Evolutionary conservation across 768 basidiomycete genomes (phyloP).

Genomic region (Suillus tomentosus): DNA sequence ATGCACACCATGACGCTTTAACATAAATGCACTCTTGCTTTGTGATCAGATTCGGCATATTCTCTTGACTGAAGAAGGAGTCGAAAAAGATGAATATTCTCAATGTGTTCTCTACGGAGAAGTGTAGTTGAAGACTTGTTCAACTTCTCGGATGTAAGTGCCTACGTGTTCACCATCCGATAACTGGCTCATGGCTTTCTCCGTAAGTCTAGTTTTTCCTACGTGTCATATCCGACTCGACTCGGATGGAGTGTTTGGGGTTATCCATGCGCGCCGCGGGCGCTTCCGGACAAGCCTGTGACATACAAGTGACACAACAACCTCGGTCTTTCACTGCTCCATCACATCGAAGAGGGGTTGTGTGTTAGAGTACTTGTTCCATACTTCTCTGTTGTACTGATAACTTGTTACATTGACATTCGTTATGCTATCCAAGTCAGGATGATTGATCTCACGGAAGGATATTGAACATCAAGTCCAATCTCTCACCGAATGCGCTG

Average conservation of each 20-base stretch:
- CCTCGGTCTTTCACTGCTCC: not conserved
- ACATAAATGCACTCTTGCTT: not conserved
- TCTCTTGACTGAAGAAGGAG: constrained; percentile 67
- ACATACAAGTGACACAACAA: too few relatives aligned
- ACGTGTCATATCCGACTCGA: not conserved
- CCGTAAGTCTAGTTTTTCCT: not conserved
- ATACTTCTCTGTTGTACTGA: not conserved
- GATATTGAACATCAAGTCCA: not conserved
- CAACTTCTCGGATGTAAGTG: not conserved
- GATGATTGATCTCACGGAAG: not conserved
- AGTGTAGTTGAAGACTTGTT: constrained; percentile 24
- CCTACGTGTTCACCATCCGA: too few relatives aligned
- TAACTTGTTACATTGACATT: not conserved
- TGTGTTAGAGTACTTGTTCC: not conserved
- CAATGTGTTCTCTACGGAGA: constrained; percentile 62
- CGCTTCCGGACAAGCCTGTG: not conserved
- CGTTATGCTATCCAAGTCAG: not conserved
- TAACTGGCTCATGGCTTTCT: not conserved
- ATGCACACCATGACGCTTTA: not conserved
- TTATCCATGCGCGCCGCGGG: not conserved
- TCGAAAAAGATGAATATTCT: constrained; percentile 50
- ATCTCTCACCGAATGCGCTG: not conserved
- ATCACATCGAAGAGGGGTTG: not conserved
- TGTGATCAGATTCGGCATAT: constrained; percentile 71
- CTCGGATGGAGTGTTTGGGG: not conserved